Percentiles rank a stretch among this genome's conserved stretches.
Conservation (phyloP, 2,329 filamentous ascomycete species). For the Alternaria rosae region DNA sequence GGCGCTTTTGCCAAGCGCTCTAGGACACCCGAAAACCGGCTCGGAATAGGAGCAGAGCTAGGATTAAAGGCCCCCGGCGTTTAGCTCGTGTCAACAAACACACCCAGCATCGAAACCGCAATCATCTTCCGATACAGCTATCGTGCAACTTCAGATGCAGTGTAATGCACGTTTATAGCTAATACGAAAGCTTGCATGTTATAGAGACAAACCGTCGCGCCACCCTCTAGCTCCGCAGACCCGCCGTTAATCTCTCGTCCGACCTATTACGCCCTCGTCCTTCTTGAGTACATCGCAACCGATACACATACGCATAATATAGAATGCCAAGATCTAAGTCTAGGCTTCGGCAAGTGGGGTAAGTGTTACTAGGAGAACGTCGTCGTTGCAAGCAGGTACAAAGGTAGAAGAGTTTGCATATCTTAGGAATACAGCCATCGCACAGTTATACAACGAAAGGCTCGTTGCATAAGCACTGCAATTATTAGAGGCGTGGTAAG, state of each 20-base stretch:
- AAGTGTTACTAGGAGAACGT: too few relatives aligned
- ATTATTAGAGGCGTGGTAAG: slow-evolving; percentile 9
- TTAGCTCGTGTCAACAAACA: slow-evolving; percentile 3
- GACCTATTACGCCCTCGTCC: too few relatives aligned
- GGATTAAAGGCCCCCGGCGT: slow-evolving; percentile 1
- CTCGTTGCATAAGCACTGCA: slow-evolving; percentile 9
- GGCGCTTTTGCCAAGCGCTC: too few relatives aligned
- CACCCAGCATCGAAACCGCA: slow-evolving; percentile 10
- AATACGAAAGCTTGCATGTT: slow-evolving; percentile 12
- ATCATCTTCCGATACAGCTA: slow-evolving; percentile 7
- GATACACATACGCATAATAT: too few relatives aligned
- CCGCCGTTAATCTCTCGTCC: slow-evolving; percentile 7
- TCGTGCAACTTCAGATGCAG: slow-evolving; percentile 7
- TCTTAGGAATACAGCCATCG: too few relatives aligned
- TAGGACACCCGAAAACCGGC: too few relatives aligned
- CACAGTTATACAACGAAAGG: too few relatives aligned
- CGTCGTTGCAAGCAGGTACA: too few relatives aligned
- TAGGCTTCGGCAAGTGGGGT: too few relatives aligned
- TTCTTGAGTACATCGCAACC: too few relatives aligned
- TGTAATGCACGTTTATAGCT: slow-evolving; percentile 5
- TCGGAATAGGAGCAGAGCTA: slow-evolving; percentile 11
- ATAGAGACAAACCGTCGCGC: slow-evolving; percentile 13
- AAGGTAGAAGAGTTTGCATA: too few relatives aligned
- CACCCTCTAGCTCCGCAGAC: slow-evolving; percentile 12
- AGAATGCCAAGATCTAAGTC: too few relatives aligned